These are phyloP conservation scores for Lasiodiplodia sp. DNA, from an alignment of 2,329 filamentous ascomycete genomes.

Conservation along the genomic window DNA sequence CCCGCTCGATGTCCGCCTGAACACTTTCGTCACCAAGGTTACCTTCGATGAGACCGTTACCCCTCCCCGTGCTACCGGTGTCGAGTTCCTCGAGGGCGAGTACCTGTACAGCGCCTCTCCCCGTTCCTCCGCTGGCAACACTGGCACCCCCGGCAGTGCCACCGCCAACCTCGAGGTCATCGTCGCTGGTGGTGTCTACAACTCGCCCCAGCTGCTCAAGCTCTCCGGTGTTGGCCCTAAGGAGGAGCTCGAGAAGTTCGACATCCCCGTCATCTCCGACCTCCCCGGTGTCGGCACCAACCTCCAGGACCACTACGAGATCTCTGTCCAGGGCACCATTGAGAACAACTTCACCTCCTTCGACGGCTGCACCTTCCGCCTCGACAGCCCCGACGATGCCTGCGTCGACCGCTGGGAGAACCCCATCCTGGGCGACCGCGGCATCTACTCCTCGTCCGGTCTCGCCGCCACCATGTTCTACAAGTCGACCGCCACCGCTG, in stretches of 20 bases:
- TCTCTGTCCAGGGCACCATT: conserved; percentile 59
- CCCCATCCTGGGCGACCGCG: conserved; percentile 37
- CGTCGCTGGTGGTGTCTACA: conserved; percentile 62
- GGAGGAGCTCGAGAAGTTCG: conserved; percentile 59
- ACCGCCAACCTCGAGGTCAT: conserved; percentile 55
- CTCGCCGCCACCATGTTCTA: conserved; percentile 58
- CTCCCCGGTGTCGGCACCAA: conserved; percentile 70
- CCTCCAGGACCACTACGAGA: conserved; percentile 67
- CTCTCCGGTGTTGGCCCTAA: conserved; percentile 68
- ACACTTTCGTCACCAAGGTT: conserved; percentile 71
- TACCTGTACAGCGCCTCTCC: conserved; percentile 50
- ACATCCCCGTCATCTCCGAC: conserved; percentile 63
- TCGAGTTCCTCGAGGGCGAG: conserved; percentile 51
- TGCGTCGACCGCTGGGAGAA: conserved; percentile 55
- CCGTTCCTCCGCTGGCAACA: conserved; percentile 35
- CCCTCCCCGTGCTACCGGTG: conserved; percentile 57
- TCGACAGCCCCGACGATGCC: conserved; percentile 44
- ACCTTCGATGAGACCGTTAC: conserved; percentile 69
- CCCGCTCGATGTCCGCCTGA: conserved; percentile 64
- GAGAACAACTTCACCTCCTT: conserved; percentile 44
- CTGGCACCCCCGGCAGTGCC: conserved; percentile 51
- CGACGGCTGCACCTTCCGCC: conserved; percentile 48
- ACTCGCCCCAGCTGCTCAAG: conserved; percentile 70
- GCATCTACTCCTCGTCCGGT: conserved; percentile 59
- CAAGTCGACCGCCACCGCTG: conserved; percentile 47